These are phyloP conservation scores for Physcomitrellopsis africana DNA, from an alignment of 225 moss, liverwort and hornwort species.

Conservation along the genomic window DNA sequence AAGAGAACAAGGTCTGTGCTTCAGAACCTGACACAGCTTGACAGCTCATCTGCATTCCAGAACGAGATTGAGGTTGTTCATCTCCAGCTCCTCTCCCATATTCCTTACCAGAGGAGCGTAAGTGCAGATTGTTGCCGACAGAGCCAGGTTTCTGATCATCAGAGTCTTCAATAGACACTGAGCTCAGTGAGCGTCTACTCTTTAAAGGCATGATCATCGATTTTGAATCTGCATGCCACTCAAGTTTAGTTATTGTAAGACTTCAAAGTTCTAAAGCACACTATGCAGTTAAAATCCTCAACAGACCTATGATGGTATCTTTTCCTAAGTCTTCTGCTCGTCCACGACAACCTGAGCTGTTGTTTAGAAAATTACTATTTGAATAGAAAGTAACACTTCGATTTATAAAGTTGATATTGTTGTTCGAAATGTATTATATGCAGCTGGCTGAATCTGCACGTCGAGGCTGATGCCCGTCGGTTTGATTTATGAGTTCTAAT, in stretches of 20 bases:
- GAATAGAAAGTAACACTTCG: no score
- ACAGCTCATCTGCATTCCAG: slow-evolving; percentile 65
- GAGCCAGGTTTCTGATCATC: slow-evolving; percentile 78
- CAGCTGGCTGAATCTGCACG: no score
- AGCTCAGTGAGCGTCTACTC: slow-evolving; percentile 78
- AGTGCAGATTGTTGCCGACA: slow-evolving; percentile 78
- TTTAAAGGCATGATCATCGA: slow-evolving; percentile 76
- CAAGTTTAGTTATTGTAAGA: slow-evolving; percentile 3
- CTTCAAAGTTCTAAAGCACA: no score
- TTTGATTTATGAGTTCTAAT: no score
- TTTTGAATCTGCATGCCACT: slow-evolving; percentile 63
- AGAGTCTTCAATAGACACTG: slow-evolving; percentile 81
- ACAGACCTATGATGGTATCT: no score
- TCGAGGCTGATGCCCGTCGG: no score
- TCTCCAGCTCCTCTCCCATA: slow-evolving; percentile 57
- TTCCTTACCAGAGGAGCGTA: slow-evolving; percentile 63
- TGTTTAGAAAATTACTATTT: background rate
- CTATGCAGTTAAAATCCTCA: no score
- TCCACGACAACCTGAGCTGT: background rate
- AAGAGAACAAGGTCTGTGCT: slow-evolving; percentile 71
- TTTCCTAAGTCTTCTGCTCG: background rate
- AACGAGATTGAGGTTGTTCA: slow-evolving; percentile 61
- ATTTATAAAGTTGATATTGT: no score
- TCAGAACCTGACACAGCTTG: slow-evolving; percentile 66
- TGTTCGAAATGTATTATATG: no score